Conservation (phyloP, 106 monocot genomes). For the Gastrodia elata region DNA sequence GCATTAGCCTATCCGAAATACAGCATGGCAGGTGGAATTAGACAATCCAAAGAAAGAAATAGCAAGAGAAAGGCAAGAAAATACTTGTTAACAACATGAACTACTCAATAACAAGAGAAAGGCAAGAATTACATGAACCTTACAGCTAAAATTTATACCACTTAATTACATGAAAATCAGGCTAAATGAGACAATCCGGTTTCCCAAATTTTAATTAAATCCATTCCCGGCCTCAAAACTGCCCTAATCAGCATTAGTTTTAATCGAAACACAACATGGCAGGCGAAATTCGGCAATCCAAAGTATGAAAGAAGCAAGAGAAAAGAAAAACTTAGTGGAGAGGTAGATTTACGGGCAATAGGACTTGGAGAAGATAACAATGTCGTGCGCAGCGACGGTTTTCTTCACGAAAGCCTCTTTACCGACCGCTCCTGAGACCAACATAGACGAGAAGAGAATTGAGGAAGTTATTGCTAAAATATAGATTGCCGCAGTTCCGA, state of each 20-base stretch:
- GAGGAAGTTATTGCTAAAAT: not conserved
- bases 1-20: too few relatives aligned
- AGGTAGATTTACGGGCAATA: conserved; percentile 11
- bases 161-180: too few relatives aligned
- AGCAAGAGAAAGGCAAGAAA: too few relatives aligned
- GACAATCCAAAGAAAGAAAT: too few relatives aligned
- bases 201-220: not conserved
- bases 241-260: not conserved
- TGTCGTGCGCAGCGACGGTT: conserved; percentile 9
- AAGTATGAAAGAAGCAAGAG: not conserved
- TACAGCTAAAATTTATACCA: too few relatives aligned
- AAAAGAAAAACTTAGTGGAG: not conserved
- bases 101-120: too few relatives aligned
- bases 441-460: not conserved
- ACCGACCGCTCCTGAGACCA: not conserved
- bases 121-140: too few relatives aligned
- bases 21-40: too few relatives aligned
- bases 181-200: not conserved
- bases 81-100: too few relatives aligned
- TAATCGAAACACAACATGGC: not conserved
- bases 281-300: not conserved
- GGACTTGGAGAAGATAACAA: conserved; percentile 17
- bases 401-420: conserved; percentile 11
- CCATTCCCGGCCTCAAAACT: not conserved
- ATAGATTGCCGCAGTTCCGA: not conserved